phyloP scores from a whole-genome alignment of 768 basidiomycete species.

The Tulasnella sp. region DNA sequence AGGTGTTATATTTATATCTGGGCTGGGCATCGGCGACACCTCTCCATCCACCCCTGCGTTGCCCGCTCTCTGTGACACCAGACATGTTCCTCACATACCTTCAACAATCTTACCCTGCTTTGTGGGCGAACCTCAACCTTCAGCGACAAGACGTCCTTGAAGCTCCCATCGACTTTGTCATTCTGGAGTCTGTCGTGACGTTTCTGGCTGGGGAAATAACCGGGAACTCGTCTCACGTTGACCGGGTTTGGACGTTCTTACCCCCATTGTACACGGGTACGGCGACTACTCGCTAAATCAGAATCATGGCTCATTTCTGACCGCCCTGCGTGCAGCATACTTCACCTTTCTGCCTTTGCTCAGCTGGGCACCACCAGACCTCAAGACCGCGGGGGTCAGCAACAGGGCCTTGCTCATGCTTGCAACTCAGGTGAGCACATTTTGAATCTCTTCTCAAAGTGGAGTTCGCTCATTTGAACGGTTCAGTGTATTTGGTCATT shows the following conservation, averaged over 20 bases:
- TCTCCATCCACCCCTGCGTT: neutral
- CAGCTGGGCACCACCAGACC: conserved; percentile 42
- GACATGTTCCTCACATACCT: conserved; percentile 21
- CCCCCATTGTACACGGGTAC: conserved; percentile 67
- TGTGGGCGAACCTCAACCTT: neutral
- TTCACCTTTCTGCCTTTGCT: conserved; percentile 71
- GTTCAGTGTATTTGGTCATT: conserved; percentile 33
- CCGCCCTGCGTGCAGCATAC: conserved; percentile 44
- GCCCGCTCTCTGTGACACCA: neutral
- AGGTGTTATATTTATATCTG: neutral
- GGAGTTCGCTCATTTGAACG: neutral
- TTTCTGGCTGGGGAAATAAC: conserved; percentile 65
- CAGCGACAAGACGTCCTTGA: conserved; percentile 17
- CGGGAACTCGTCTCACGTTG: conserved; percentile 80
- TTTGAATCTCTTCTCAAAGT: neutral
- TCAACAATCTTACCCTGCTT: neutral
- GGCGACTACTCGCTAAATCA: neutral
- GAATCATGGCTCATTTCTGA: neutral
- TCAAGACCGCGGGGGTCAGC: conserved; percentile 59
- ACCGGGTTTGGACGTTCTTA: conserved; percentile 68
- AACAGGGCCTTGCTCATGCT: conserved; percentile 64
- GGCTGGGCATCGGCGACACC: neutral
- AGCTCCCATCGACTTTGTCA: conserved; percentile 21
- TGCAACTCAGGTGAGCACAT: conserved; percentile 49
- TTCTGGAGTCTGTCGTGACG: conserved; percentile 33